phyloP scores from a whole-genome alignment of 2,329 filamentous ascomycete genomes.

The Hypoxylon sp. region DNA sequence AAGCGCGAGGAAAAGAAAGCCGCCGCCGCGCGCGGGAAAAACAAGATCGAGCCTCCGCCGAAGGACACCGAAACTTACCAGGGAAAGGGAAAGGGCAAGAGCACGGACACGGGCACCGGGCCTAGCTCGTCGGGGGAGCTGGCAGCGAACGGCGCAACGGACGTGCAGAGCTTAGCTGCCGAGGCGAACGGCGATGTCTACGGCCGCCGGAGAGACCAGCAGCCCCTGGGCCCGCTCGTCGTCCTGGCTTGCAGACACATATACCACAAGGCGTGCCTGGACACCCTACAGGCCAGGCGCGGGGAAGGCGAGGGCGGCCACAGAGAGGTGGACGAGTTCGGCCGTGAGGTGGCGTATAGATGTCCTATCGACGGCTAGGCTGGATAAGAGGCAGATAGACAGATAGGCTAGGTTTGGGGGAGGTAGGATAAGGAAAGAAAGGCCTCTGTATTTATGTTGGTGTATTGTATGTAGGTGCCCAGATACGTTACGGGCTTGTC shows the following conservation, averaged over 20 bases:
- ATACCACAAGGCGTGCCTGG: slow-evolving; percentile 76
- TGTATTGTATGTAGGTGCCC: slow-evolving; percentile 36
- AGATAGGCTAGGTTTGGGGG: slow-evolving; percentile 10
- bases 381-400: slow-evolving; percentile 1
- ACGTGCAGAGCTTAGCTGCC: slow-evolving; percentile 52
- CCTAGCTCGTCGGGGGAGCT: slow-evolving; percentile 20
- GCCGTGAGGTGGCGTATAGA: slow-evolving; percentile 62
- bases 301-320: slow-evolving; percentile 55
- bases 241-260: slow-evolving; percentile 78
- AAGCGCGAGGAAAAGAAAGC: slow-evolving; percentile 60
- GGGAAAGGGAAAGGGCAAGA: slow-evolving; percentile 66
- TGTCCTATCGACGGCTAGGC: slow-evolving; percentile 68
- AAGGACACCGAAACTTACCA: slow-evolving; percentile 46
- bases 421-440: slow-evolving; percentile 8
- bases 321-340: slow-evolving; percentile 58
- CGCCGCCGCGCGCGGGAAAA: slow-evolving; percentile 53
- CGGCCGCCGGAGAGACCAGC: slow-evolving; percentile 54
- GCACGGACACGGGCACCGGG: slow-evolving; percentile 52
- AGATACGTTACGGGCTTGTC: slow-evolving; percentile 8
- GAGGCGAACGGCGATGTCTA: slow-evolving; percentile 50
- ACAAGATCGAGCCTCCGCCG: slow-evolving; percentile 41
- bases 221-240: slow-evolving; percentile 72
- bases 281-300: slow-evolving; percentile 69
- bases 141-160: slow-evolving; percentile 47
- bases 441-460: slow-evolving; percentile 33